Conservation (phyloP, 2,329 filamentous ascomycete genomes). For the Alternaria arborescens region DNA sequence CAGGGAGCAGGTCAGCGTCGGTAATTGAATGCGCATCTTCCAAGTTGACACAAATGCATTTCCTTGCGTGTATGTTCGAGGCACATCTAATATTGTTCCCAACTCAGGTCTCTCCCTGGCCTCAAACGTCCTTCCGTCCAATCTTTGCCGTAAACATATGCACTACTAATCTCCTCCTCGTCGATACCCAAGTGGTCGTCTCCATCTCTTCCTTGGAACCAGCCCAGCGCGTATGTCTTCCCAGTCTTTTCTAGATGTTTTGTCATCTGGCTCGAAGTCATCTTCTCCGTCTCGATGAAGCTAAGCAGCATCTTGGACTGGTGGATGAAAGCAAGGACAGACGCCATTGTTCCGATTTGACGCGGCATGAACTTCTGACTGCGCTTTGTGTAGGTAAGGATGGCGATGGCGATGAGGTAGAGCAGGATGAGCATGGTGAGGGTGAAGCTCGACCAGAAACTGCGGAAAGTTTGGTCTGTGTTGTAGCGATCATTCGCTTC, state of each 20-base stretch:
- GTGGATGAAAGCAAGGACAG: constrained; percentile 78
- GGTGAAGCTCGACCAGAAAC: constrained; percentile 72
- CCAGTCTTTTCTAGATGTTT: constrained; percentile 65
- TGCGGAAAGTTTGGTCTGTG: constrained; percentile 58
- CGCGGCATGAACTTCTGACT: constrained; percentile 77
- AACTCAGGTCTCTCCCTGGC: constrained; percentile 41
- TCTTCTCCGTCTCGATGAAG: constrained; percentile 74
- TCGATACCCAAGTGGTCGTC: constrained; percentile 80
- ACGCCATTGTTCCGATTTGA: constrained; percentile 80
- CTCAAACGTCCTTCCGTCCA: constrained; percentile 46
- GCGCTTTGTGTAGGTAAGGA: constrained; percentile 68
- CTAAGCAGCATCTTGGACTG: constrained; percentile 81
- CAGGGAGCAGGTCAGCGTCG: neutral
- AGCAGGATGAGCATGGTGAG: constrained; percentile 71
- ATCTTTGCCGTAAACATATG: constrained; percentile 69
- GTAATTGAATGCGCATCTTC: constrained; percentile 3
- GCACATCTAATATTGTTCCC: constrained; percentile 30
- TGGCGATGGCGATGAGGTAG: constrained; percentile 69
- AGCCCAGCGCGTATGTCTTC: constrained; percentile 78
- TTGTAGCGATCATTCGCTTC: constrained; percentile 36
- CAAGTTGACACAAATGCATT: neutral
- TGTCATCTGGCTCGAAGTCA: constrained; percentile 69
- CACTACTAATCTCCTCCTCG: constrained; percentile 73
- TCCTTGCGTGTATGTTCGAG: neutral
- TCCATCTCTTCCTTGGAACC: constrained; percentile 77